phyloP scores from a whole-genome alignment of 805 yeast species.

The Brettanomyces naardenensis region DNA sequence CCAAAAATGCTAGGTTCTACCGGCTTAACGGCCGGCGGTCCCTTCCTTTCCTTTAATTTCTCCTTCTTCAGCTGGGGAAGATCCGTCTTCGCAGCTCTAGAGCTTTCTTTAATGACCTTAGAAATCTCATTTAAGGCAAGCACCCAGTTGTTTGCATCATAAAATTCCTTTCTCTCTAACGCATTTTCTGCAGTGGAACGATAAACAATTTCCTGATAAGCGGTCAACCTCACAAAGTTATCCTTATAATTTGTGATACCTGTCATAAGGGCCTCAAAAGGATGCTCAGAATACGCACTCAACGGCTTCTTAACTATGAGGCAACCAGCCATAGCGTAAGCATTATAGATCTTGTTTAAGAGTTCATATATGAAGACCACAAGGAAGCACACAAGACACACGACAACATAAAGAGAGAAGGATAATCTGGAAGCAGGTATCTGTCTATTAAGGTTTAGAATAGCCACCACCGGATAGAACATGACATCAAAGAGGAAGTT shows the following conservation, averaged over 20 bases:
- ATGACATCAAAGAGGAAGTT: slow-evolving; percentile 33
- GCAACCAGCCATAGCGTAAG: slow-evolving; percentile 67
- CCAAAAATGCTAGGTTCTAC: slow-evolving; percentile 6
- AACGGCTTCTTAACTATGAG: slow-evolving; percentile 58
- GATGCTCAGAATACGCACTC: slow-evolving; percentile 50
- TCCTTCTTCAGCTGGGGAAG: slow-evolving; percentile 9
- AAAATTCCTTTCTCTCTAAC: slow-evolving; percentile 45
- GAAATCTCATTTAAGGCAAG: slow-evolving; percentile 54
- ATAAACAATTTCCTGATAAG: slow-evolving; percentile 69
- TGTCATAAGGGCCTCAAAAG: slow-evolving; percentile 48
- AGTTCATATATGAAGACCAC: slow-evolving; percentile 42
- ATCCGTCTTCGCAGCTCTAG: slow-evolving; percentile 18
- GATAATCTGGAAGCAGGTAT: slow-evolving; percentile 33
- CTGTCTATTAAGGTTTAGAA: slow-evolving; percentile 30
- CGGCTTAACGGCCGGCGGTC: not conserved
- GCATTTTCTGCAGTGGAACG: slow-evolving; percentile 43
- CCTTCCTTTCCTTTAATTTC: slow-evolving; percentile 3
- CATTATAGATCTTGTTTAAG: slow-evolving; percentile 49
- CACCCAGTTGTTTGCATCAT: slow-evolving; percentile 43
- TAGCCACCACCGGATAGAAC: slow-evolving; percentile 23
- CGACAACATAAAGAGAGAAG: slow-evolving; percentile 22
- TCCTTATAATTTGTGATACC: slow-evolving; percentile 48
- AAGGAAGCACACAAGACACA: slow-evolving; percentile 23
- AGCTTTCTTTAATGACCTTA: slow-evolving; percentile 37
- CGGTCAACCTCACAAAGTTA: slow-evolving; percentile 49